Evolutionary conservation across 2,329 filamentous ascomycete species (phyloP), one percentile per base, ranked within the genome.

Genomic region (Fusarium haematococcum): DNA sequence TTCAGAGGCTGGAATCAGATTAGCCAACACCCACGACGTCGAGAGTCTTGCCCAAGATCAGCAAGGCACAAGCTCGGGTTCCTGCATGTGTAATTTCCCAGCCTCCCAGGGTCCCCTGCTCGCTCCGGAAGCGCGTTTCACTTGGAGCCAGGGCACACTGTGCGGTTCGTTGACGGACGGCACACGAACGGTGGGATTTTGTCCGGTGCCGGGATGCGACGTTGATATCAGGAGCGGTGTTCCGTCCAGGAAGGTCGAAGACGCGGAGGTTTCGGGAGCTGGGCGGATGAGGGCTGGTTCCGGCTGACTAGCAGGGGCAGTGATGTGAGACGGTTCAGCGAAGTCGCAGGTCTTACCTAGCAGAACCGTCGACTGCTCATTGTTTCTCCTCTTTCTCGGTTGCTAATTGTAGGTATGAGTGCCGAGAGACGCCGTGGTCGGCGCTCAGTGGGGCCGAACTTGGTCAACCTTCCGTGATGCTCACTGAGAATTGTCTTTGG

Each of bases 71-170:
- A 71, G 45, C 54, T 69, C 65, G 57, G 71, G 75, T 77, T 73
- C 70, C 77, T 75, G 68, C 77, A 78, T 35, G 54, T 69, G 75
- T 68, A 79, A 79, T 78, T 78, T 78, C 77, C 77, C 67, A 71
- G 14, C 61, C 64, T 56, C 56, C 75, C 75, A 68, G 60, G 69
- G 67, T 66, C 65, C 76, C 76, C 63, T 78, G 76, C 57, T 60
- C 41, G 37, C 30, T 43, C 69, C 48, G 65, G 59, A 70, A 64
- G 56, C 67, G 56, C 67, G 76, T 78, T 78, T 78, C 75, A 77
- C 56, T 27, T 67, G 48, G 37, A 54, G 56, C 75, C 56, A 72
- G 58, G 37, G 57, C 45, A 39, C 54, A 63, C 56, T 56, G 43
- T 48, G 58, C 57, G 56, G 56, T 54, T 48, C 43, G 43, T 16